A percentile compares a stretch with the other conserved stretches of the same genome.
Evolutionary conservation across 2,329 filamentous ascomycete species (phyloP).

Genomic region (Alternaria sp.): DNA sequence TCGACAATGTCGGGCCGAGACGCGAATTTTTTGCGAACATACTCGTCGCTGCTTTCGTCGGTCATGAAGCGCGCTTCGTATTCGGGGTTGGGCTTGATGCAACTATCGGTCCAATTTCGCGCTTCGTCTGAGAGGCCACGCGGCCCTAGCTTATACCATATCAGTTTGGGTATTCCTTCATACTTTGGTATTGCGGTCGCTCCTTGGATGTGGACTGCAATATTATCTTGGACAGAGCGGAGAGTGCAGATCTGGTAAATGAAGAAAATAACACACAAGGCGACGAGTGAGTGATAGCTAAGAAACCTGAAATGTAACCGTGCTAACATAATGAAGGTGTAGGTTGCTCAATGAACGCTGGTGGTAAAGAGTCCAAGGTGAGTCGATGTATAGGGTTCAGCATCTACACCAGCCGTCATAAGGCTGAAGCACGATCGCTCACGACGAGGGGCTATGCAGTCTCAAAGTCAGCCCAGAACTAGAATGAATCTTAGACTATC

Average conservation of each 20-base stretch:
- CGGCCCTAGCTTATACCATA: constrained; percentile 54
- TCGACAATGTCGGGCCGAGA: constrained; percentile 51
- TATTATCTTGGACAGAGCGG: background rate
- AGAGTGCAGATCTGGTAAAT: constrained; percentile 7
- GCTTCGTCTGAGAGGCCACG: constrained; percentile 45
- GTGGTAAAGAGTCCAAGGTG: background rate
- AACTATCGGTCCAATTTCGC: constrained; percentile 43
- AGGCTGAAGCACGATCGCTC: background rate
- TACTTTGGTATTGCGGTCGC: background rate
- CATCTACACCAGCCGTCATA: background rate
- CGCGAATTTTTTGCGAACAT: constrained; percentile 44
- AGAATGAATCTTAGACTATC: background rate
- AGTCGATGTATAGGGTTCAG: background rate
- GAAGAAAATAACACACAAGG: background rate
- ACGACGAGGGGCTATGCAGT: background rate
- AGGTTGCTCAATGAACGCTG: background rate
- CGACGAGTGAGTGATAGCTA: constrained; percentile 4
- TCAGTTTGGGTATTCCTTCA: constrained; percentile 40
- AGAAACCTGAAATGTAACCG: background rate
- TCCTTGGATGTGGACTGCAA: background rate
- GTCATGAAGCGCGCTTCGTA: constrained; percentile 44
- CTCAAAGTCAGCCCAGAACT: background rate
- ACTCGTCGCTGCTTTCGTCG: constrained; percentile 40
- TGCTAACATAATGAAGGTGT: background rate
- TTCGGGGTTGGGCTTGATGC: constrained; percentile 39